Percentiles rank a stretch among this genome's conserved stretches.
Conservation (phyloP, 2,329 filamentous ascomycete species). For the Botrytis squamosa region DNA sequence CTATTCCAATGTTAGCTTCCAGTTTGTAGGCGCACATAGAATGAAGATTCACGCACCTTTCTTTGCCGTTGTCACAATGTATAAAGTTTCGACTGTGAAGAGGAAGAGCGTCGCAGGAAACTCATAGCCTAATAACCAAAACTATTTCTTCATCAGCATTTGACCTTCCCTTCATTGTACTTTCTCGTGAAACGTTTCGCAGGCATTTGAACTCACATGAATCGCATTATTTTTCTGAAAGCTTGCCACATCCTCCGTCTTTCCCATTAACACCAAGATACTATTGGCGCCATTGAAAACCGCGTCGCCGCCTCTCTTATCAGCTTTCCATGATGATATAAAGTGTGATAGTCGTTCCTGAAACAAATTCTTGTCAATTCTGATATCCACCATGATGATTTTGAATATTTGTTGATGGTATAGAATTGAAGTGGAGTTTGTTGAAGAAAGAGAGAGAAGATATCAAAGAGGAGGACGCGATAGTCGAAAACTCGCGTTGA, state of each 20-base stretch:
- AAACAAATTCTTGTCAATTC: conserved; percentile 91
- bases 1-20: conserved; percentile 50
- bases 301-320: conserved; percentile 83
- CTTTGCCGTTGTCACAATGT: conserved; percentile 93
- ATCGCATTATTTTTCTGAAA: conserved; percentile 97
- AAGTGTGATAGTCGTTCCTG: conserved; percentile 89
- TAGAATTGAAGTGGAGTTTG: conserved; percentile 26
- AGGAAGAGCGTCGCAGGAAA: conserved; percentile 95
- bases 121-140: conserved; percentile 98
- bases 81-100: conserved; percentile 82
- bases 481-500: conserved; percentile 30
- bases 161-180: neutral
- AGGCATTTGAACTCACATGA: conserved; percentile 64
- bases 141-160: conserved; percentile 52
- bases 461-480: conserved; percentile 28
- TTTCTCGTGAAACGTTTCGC: conserved; percentile 1
- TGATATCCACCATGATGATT: conserved; percentile 66
- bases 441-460: conserved; percentile 15
- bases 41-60: conserved; percentile 63
- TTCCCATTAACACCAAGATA: conserved; percentile 89
- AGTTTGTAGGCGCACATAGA: conserved; percentile 9
- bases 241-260: conserved; percentile 81
- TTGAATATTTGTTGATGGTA: conserved; percentile 31
- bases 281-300: conserved; percentile 84
- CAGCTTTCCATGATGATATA: conserved; percentile 89